These are phyloP conservation scores for Oldenlandia corymbosa DNA, from an alignment of 257 asterid species.

Conservation along the genomic window DNA sequence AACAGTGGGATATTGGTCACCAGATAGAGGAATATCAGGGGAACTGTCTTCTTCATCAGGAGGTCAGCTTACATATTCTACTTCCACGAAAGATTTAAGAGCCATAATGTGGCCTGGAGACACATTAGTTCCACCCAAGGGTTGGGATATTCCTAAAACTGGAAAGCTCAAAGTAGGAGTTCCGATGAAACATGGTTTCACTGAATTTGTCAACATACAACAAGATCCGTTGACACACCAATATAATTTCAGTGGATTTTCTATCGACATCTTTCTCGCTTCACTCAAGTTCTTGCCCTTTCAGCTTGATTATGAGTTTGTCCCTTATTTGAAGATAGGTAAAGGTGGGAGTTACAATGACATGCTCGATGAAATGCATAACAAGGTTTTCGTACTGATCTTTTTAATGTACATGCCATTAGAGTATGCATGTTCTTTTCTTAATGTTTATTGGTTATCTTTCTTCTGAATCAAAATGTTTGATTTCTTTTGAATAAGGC, in stretches of 20 bases:
- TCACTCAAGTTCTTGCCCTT: constrained; percentile 9
- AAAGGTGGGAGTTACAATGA: constrained; percentile 8
- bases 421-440: background rate
- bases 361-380: constrained; percentile 10
- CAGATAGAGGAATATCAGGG: constrained; percentile 11
- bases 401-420: background rate
- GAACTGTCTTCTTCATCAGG: background rate
- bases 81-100: constrained; percentile 13
- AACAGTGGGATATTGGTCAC: constrained; percentile 39
- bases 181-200: constrained; percentile 15
- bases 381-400: constrained; percentile 8
- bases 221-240: constrained; percentile 11
- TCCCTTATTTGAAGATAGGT: constrained; percentile 3
- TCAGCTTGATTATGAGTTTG: constrained; percentile 9
- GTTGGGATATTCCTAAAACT: constrained; percentile 18
- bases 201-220: constrained; percentile 12
- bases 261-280: constrained; percentile 15
- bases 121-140: constrained; percentile 9
- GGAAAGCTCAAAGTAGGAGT: constrained; percentile 21
- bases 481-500: background rate
- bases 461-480: background rate
- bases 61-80: constrained; percentile 14
- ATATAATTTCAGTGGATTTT: constrained; percentile 7
- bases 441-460: too few relatives aligned
- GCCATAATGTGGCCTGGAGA: constrained; percentile 23